Percentiles rank a stretch among this genome's conserved stretches.
Conservation (phyloP, 129 eudicot species). For the Lactuca saligna region DNA sequence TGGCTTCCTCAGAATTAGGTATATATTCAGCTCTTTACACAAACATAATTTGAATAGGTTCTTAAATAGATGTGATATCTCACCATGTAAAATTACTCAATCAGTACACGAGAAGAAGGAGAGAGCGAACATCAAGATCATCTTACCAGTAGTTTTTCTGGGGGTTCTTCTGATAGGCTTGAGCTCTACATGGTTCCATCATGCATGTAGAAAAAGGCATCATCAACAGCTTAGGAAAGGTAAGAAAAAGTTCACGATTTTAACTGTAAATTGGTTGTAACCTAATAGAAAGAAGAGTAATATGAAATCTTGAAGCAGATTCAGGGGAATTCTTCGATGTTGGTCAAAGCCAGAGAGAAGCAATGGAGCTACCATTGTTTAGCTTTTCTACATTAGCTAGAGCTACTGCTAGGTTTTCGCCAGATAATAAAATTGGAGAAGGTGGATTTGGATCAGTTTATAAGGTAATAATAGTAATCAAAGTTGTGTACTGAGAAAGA, state of each 20-base stretch:
- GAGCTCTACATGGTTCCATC: conserved; percentile 19
- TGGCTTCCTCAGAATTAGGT: conserved; percentile 24
- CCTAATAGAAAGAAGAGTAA: not conserved
- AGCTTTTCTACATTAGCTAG: conserved; percentile 27
- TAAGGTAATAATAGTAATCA: conserved; percentile 35
- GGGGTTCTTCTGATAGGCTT: conserved; percentile 33
- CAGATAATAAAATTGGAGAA: conserved; percentile 44
- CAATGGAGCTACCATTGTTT: conserved; percentile 45
- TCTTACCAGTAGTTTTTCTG: conserved; percentile 4
- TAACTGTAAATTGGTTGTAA: no score
- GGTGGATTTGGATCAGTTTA: conserved; percentile 67
- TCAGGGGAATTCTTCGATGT: not conserved
- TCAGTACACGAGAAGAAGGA: conserved; percentile 11
- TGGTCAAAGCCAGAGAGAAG: conserved; percentile 15
- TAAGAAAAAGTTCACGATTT: not conserved
- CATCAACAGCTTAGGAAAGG: conserved; percentile 16
- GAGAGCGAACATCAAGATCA: conserved; percentile 19
- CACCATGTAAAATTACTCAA: not conserved
- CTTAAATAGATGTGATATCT: not conserved
- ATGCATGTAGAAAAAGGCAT: conserved; percentile 28
- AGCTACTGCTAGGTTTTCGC: conserved; percentile 50
- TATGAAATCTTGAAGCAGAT: not conserved
- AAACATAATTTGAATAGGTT: not conserved
- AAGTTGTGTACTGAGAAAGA: not conserved
- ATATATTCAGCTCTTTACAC: no score